Conservation (phyloP, 495 filamentous ascomycete species). For the Aspergillus incahuasiensis region DNA sequence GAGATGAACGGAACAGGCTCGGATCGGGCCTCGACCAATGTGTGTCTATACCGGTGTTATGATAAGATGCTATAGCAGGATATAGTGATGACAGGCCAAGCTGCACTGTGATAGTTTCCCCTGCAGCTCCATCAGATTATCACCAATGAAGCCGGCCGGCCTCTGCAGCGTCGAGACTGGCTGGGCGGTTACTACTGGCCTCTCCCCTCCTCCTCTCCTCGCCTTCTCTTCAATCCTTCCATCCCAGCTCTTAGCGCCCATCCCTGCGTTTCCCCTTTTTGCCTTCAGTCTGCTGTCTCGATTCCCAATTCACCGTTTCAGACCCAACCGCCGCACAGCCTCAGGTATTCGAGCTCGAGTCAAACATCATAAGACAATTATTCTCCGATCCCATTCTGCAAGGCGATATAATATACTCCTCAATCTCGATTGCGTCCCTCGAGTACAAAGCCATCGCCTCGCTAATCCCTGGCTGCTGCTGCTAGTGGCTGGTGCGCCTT, state of each 20-base stretch:
- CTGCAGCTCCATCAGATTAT: conserved; percentile 10
- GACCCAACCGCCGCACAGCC: conserved; percentile 2
- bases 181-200: background rate
- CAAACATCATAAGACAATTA: background rate
- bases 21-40: conserved; percentile 3
- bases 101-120: conserved; percentile 22
- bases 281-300: conserved; percentile 7
- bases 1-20: background rate
- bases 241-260: conserved; percentile 7
- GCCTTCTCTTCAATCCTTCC: background rate
- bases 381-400: background rate
- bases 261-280: conserved; percentile 17
- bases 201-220: background rate
- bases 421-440: background rate
- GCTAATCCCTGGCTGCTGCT: background rate
- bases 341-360: background rate
- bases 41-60: background rate
- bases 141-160: conserved; percentile 1
- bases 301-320: conserved; percentile 7
- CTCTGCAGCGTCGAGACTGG: background rate
- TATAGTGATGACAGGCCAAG: conserved; percentile 1
- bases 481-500: conserved; percentile 16
- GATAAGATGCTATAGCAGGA: background rate
- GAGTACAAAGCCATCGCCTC: background rate
- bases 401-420: background rate